Evolutionary conservation across 148 eudicot genomes (phyloP), one percentile per base, ranked within the genome.

Genomic region (Nyssa sinensis): DNA sequence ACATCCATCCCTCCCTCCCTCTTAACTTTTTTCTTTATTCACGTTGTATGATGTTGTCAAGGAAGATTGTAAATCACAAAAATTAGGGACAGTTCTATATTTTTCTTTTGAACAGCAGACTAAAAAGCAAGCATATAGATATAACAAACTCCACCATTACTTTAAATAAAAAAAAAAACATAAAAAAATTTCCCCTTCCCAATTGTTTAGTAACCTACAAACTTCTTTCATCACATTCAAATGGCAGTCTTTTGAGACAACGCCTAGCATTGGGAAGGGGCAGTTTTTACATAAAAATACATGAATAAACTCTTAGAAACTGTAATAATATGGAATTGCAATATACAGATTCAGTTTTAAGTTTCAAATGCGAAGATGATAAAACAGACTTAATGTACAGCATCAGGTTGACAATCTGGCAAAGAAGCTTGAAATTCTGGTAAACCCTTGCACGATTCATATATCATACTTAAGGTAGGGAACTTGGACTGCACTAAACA

Each of bases 361-460:
- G 12, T 37, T 51, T 57, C 53, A 58, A 21, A 64, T 30, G 34
- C 30, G 31, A 30, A 63, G n/a, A n/a, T n/a, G 29, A 29, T 64
- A 9, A 28, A 32, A 62, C 27, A 25, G 25, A 33, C 69, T 74
- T 62, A 74, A 62, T 14, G 16, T 76, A 58, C n/a, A 32, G 76
- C 71, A 53, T 85, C 88, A 2, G 85, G 83, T 65, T 82, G 88
- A 62, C 79, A 74, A 32, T 82, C 88, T 25, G 88, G 88, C 67
- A 59, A 37, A 63, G 88, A 74, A 5, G 81, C 81, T 74, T 82
- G 78, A 60, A 76, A 85, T 71, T 79, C 85, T 53, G 81, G 67
- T 70, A 85, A 77, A 10, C 24, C 66, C 69, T 79, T 66, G 77
- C 81, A 85, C 57, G 88, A 77, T 71, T 85, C 81, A 32, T 74